These are phyloP conservation scores for Candida argentea DNA, from an alignment of 805 yeast genomes.

Conservation along the genomic window DNA sequence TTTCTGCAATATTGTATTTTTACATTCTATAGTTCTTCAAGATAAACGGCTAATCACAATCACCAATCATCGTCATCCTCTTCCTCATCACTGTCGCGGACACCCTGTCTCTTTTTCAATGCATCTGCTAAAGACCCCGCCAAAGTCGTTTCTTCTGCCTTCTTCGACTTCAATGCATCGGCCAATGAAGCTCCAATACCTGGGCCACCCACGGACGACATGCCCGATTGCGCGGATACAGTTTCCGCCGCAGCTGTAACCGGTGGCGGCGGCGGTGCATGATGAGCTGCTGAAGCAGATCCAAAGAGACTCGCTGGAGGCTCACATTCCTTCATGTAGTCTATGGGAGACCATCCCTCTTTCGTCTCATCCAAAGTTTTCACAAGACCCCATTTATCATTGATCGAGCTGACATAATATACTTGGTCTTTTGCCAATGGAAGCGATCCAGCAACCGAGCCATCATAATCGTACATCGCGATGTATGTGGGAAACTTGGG, in stretches of 20 bases:
- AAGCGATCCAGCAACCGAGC: conserved; percentile 72
- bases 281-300: conserved; percentile 15
- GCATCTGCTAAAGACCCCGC: conserved; percentile 91
- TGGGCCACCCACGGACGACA: conserved; percentile 10
- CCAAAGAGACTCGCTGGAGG: conserved; percentile 30
- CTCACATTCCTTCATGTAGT: conserved; percentile 61
- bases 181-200: conserved; percentile 49
- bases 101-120: conserved; percentile 57
- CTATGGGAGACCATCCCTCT: conserved; percentile 97
- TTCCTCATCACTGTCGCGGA: conserved; percentile 58
- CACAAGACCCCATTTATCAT: conserved; percentile 93
- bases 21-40: too few species aligned
- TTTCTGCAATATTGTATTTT: too few species aligned
- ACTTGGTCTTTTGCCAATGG: conserved; percentile 71
- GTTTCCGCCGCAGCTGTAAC: conserved; percentile 11
- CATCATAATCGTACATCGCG: conserved; percentile 84
- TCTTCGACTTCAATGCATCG: conserved; percentile 55
- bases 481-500: conserved; percentile 70
- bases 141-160: conserved; percentile 47
- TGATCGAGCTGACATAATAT: conserved; percentile 60
- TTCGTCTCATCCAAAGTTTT: conserved; percentile 60
- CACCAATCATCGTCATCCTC: conserved; percentile 54
- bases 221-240: conserved; percentile 11
- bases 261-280: conserved; percentile 27
- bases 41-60: too few species aligned